These are phyloP conservation scores for Escallonia herrerae DNA, from an alignment of 129 eudicot genomes.

Conservation along the genomic window DNA sequence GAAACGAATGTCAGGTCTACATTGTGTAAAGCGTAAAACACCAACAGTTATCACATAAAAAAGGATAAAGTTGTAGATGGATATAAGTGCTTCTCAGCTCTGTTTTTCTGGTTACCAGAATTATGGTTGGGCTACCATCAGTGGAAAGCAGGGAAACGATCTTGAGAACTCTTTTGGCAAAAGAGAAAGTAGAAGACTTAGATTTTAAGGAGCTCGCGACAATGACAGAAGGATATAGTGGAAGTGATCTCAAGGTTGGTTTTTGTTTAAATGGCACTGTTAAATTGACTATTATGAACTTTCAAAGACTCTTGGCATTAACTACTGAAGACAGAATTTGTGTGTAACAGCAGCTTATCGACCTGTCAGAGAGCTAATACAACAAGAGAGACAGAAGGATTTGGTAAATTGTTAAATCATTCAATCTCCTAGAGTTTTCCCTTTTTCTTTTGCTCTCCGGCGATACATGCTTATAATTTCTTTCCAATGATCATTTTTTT, in stretches of 20 bases:
- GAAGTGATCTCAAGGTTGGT: conserved; percentile 98
- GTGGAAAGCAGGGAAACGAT: conserved; percentile 82
- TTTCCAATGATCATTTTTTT: neutral
- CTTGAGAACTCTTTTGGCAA: conserved; percentile 69
- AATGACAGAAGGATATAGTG: conserved; percentile 94
- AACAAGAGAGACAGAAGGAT: conserved; percentile 68
- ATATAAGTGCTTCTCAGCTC: conserved; percentile 1
- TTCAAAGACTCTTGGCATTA: conserved; percentile 23
- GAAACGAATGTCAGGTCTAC: neutral
- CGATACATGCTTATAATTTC: neutral
- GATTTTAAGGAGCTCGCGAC: conserved; percentile 85
- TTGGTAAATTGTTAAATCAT: conserved; percentile 27
- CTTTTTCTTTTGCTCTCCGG: too few relatives aligned
- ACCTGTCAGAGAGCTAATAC: conserved; percentile 89
- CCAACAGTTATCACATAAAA: too few relatives aligned
- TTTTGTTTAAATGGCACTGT: neutral
- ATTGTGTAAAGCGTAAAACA: too few relatives aligned
- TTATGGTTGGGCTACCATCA: conserved; percentile 90
- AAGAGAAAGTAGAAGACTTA: conserved; percentile 63
- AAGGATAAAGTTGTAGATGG: neutral
- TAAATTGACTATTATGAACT: conserved; percentile 8
- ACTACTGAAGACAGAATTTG: conserved; percentile 64
- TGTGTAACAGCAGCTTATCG: conserved; percentile 95
- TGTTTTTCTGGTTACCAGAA: conserved; percentile 34
- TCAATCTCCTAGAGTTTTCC: neutral